A percentile compares a stretch with the other conserved stretches of the same genome.
phyloP scores from a whole-genome alignment of 2,329 filamentous ascomycete genomes.

The Metarhizium brunneum region DNA sequence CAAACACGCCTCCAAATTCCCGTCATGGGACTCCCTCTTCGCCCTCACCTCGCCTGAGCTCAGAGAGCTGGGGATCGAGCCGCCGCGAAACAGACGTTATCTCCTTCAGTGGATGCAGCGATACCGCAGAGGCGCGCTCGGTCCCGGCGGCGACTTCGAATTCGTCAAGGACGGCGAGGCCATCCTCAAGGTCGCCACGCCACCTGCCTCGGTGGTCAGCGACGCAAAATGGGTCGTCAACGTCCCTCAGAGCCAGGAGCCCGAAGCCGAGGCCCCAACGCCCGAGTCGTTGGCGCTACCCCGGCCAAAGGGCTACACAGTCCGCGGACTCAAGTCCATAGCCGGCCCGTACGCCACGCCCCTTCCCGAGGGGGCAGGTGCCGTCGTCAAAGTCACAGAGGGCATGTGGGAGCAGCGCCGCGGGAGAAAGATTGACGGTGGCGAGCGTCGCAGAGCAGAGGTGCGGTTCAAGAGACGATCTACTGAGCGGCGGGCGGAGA shows the following conservation, averaged over 20 bases:
- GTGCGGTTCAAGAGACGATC: conserved; percentile 79
- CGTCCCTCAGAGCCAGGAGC: conserved; percentile 37
- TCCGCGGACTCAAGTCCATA: conserved; percentile 61
- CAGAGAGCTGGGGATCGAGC: conserved; percentile 76
- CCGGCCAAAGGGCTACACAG: conserved; percentile 43
- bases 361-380: conserved; percentile 55
- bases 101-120: conserved; percentile 80
- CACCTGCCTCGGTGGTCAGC: conserved; percentile 24
- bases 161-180: conserved; percentile 54
- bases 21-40: conserved; percentile 86
- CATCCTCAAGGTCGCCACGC: conserved; percentile 38
- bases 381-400: conserved; percentile 62
- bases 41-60: conserved; percentile 68
- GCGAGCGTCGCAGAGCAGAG: conserved; percentile 81
- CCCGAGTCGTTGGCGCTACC: conserved; percentile 11
- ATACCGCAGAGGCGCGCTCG: conserved; percentile 68
- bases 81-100: conserved; percentile 72
- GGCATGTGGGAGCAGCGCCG: conserved; percentile 87
- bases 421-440: conserved; percentile 90
- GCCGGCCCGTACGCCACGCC: conserved; percentile 65
- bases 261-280: conserved; percentile 14
- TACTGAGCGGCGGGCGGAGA: conserved; percentile 65
- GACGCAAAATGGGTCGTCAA: conserved; percentile 46
- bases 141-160: conserved; percentile 73
- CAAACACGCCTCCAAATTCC: conserved; percentile 77